Evolutionary conservation across 2,329 filamentous ascomycete genomes (phyloP), one percentile per base, ranked within the genome.

Genomic region (Colletotrichum somersetense): DNA sequence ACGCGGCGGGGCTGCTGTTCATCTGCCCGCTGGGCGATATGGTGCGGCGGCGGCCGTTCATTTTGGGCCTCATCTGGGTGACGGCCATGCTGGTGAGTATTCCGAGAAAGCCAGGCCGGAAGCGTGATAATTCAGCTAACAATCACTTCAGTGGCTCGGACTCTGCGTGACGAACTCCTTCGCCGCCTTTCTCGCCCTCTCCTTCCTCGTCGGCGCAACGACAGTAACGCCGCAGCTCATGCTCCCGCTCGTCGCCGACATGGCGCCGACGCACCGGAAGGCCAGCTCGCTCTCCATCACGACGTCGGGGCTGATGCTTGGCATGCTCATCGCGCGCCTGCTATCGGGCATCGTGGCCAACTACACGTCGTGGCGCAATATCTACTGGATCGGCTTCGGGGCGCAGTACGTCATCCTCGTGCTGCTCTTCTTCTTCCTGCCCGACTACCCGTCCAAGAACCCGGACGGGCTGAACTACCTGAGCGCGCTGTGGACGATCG

Each of bases 221-320:
- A 96, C 93, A 0, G 93, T 96, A 2, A 96, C 93, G 3, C 93
- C 93, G 16, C 91, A 92, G 80, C 83, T 92, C 66, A 94, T 96
- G 92, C 89, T 96, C 20, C 93, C 93, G 0, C 84, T 96, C 0
- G 92, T 95, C 0, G 92, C 93, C 2, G 93, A 96, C 76, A 89
- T 96, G 23, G 93, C 93, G 0, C 92, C 93, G 0, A 85, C 89
- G 0, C 83, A 91, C 53, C 88, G 91, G 38, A 89, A 92, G 16
- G 92, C 92, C 0, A 88, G 90, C 35, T 89, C 91, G 16, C 85
- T 96, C 6, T 91, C 92, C 7, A 89, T 96, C 70, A 91, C 95
- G 10, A 91, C 93, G 2, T 93, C 91, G 0, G 93, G 93, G 1
- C 83, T 96, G 1, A 88, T 94, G 55, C 87, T 95, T 1, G 93